Evolutionary conservation across 805 yeast genomes (phyloP), one percentile per base, ranked within the genome.

Genomic region (Geotrichum ghanense): DNA sequence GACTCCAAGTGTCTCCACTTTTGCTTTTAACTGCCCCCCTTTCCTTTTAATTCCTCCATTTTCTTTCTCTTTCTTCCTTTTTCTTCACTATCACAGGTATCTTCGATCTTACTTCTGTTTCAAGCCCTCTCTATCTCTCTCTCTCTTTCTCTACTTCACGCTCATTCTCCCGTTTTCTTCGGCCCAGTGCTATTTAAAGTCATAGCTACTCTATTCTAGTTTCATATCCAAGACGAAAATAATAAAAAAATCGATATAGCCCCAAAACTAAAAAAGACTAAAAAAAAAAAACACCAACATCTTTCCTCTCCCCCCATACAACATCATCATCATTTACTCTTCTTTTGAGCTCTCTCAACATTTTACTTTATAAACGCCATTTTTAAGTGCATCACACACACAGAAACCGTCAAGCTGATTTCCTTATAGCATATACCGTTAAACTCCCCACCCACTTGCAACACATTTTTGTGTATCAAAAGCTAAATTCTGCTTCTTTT

Each of bases 351-450:
- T 12, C 27, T 7, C 12, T 24, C 27, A 24, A 24, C 10, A 7
- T 24, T 24, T 24, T 24, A 12, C 12, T 24, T 6, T 5, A n/a
- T 31, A 12, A n/a, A 5, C 37, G 16, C 37, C 37, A 31, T n/a
- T 19, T 12, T n/a, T 6, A 5, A 9, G 19, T 12, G 17, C 37
- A 5, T 10, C 37, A n/a, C 37, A 7, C 27, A 24, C 12, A 7
- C 27, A 12, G 12, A 24, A 24, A 7, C 27, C 27, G 7, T 31
- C 37, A 31, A 31, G 17, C 37, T 31, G 37, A 31, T 31, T 31
- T 31, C 37, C 37, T 31, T 19, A 31, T 31, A 31, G 37, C 37
- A n/a, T n/a, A 31, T 31, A 31, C 14, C 37, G 37, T 10, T n/a
- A 12, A 7, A 7, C 7, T 7, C 27, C 7, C 27, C 7, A 24